Evolutionary conservation across 2,329 filamentous ascomycete genomes (phyloP), one percentile per base, ranked within the genome.

Genomic region (Reticulascus tulasneorum): DNA sequence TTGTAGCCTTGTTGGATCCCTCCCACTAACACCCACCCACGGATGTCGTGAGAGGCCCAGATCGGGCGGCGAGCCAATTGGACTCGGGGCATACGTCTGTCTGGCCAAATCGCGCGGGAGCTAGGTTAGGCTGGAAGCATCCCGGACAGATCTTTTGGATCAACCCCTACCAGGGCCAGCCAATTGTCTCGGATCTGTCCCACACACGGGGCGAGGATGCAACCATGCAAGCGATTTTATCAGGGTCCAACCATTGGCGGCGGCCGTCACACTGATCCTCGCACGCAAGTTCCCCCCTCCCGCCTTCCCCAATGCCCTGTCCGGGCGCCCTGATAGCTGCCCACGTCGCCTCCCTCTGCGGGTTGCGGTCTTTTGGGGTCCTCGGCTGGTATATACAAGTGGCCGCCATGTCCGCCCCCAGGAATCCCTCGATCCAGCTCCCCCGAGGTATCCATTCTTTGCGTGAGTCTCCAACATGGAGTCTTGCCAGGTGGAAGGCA

Each of bases 401-500:
- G n/a, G 29, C 8, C 29, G 0, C 11, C 10, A 21, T 18, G 6
- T 11, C 23, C 21, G 7, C 20, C n/a, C n/a, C n/a, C n/a, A n/a
- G n/a, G n/a, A n/a, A n/a, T 24, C 23, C 23, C 9, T n/a, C 23
- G 9, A 16, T 19, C 13, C 21, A 18, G 12, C 6, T 12, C 19
- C 7, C n/a, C 20, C 4, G 7, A 21, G 21, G 9, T 16, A 23
- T 1, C 12, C 19, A 19, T 8, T 15, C 18, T 17, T 12, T 10
- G 8, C 13, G 9, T 9, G 12, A n/a, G 9, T 13, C 18, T 13
- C 32, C 33, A 28, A 29, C 20, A 53, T 52, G 50, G 37, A 31
- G 17, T 34, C 49, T 16, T 62, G 59, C 39, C 41, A 47, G 12
- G 35, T 45, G 24, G 33, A 45, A 19, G 50, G 55, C 12, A 46